A percentile compares a stretch with the other conserved stretches of the same genome.
Evolutionary conservation across 2,329 filamentous ascomycete species (phyloP).

Genomic region (Nakataea oryzae): DNA sequence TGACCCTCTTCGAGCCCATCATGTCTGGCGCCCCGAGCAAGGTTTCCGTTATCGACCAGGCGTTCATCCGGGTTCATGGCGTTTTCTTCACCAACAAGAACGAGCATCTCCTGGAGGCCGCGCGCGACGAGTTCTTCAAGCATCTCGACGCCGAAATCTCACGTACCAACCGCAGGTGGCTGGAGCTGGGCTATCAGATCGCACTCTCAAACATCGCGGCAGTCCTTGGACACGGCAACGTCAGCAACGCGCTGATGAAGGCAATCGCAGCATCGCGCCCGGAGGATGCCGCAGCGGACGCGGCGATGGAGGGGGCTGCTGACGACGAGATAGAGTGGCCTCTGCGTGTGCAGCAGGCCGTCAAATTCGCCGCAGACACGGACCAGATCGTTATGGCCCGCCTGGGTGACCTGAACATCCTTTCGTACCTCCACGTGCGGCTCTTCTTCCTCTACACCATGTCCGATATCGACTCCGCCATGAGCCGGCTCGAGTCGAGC

Average conservation of each 20-base stretch:
- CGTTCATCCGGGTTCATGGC: slow-evolving; percentile 54
- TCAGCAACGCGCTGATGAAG: slow-evolving; percentile 34
- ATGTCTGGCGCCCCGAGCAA: slow-evolving; percentile 17
- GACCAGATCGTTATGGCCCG: slow-evolving; percentile 37
- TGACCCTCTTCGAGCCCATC: slow-evolving; percentile 56
- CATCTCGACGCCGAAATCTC: slow-evolving; percentile 48
- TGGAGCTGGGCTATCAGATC: slow-evolving; percentile 42
- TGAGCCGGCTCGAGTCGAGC: slow-evolving; percentile 27
- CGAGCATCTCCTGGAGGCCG: slow-evolving; percentile 31
- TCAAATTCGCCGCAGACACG: slow-evolving; percentile 28
- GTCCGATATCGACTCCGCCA: slow-evolving; percentile 26
- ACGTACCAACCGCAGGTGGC: slow-evolving; percentile 37
- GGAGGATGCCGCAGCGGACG: slow-evolving; percentile 9
- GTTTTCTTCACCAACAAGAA: slow-evolving; percentile 48
- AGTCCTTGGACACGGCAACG: slow-evolving; percentile 40
- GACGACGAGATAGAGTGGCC: not conserved
- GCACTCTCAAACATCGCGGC: slow-evolving; percentile 44
- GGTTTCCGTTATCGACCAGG: slow-evolving; percentile 38
- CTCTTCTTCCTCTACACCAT: slow-evolving; percentile 47
- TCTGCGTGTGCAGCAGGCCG: not conserved
- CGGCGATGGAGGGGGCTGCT: slow-evolving; percentile 7
- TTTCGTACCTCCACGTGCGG: slow-evolving; percentile 52
- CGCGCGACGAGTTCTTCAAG: slow-evolving; percentile 36
- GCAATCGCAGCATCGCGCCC: slow-evolving; percentile 15
- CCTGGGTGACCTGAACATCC: slow-evolving; percentile 44